A percentile compares a stretch with the other conserved stretches of the same genome.
Evolutionary conservation across 164 flowering plant genomes (phyloP).

Genomic region (Akebia trifoliata): DNA sequence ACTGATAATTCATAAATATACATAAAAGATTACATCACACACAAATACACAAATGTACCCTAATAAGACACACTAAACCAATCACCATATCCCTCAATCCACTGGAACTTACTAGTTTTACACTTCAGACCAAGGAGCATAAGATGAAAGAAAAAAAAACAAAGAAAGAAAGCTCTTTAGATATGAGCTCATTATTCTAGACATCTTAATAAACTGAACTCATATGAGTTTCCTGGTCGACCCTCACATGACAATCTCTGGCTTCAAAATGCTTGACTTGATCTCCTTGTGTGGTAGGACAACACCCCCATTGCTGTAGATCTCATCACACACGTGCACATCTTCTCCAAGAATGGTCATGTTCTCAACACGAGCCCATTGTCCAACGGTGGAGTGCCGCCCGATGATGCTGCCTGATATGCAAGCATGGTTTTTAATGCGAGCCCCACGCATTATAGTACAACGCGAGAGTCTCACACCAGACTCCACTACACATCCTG

Average conservation of each 20-base stretch:
- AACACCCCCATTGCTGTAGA: constrained; percentile 96
- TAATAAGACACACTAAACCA: too few species aligned
- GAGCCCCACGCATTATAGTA: constrained; percentile 88
- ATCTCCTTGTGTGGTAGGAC: constrained; percentile 98
- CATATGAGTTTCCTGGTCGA: neutral
- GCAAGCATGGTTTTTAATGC: constrained; percentile 91
- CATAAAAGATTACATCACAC: too few species aligned
- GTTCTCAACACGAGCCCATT: constrained; percentile 98
- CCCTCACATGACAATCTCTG: constrained; percentile 92
- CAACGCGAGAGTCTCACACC: constrained; percentile 97
- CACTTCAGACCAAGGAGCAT: too few species aligned
- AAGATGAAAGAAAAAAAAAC: neutral
- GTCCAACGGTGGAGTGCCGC: constrained; percentile 97
- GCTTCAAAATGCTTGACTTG: constrained; percentile 87
- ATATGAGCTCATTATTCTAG: neutral
- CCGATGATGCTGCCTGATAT: constrained; percentile 91
- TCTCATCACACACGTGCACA: constrained; percentile 90
- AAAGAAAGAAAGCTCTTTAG: neutral
- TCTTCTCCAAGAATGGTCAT: constrained; percentile 98
- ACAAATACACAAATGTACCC: too few species aligned
- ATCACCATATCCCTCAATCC: too few species aligned
- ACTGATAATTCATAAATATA: too few species aligned
- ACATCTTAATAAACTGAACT: constrained; percentile 3
- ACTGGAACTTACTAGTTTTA: too few species aligned
- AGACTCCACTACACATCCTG: constrained; percentile 88